Evolutionary conservation across 1,284 basidiomycete genomes (phyloP).

Genomic region (Amylostereum areolatum): DNA sequence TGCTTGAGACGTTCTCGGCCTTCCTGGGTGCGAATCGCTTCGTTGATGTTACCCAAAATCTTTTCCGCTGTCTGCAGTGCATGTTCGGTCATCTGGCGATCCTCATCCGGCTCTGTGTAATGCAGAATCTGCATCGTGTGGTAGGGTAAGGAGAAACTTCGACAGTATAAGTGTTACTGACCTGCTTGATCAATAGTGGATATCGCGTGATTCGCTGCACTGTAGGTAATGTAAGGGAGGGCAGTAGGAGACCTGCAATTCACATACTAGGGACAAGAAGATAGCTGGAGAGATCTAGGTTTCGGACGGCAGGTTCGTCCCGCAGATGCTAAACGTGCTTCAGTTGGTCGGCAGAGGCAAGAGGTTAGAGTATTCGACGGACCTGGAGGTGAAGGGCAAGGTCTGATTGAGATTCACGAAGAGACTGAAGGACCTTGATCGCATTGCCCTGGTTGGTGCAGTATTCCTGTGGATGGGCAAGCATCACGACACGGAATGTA

Average conservation of each 20-base stretch:
- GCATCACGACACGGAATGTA: background rate
- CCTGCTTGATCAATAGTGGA: constrained; percentile 82
- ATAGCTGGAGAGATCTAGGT: constrained; percentile 87
- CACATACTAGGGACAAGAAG: constrained; percentile 82
- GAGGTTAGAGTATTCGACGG: constrained; percentile 6
- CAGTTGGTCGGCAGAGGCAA: no score
- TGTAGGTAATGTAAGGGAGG: constrained; percentile 21
- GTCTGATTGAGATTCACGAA: constrained; percentile 63
- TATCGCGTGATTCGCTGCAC: constrained; percentile 96
- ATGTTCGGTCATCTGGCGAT: constrained; percentile 47
- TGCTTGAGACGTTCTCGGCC: constrained; percentile 63
- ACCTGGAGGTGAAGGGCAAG: constrained; percentile 70
- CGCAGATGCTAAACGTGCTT: constrained; percentile 45
- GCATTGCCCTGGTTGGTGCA: constrained; percentile 87
- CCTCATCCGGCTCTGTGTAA: constrained; percentile 65
- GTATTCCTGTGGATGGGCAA: constrained; percentile 55
- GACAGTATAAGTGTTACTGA: constrained; percentile 18
- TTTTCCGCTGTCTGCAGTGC: constrained; percentile 65
- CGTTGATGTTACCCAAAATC: constrained; percentile 81
- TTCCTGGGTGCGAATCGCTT: constrained; percentile 84
- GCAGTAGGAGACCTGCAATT: background rate
- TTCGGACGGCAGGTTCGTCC: constrained; percentile 72
- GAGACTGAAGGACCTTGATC: constrained; percentile 70
- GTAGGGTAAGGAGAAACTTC: background rate
- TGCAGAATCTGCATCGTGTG: constrained; percentile 57